Base-by-base conservation (phyloP, 768 basidiomycete species). In the Dacryopinax primogenitus region DNA sequence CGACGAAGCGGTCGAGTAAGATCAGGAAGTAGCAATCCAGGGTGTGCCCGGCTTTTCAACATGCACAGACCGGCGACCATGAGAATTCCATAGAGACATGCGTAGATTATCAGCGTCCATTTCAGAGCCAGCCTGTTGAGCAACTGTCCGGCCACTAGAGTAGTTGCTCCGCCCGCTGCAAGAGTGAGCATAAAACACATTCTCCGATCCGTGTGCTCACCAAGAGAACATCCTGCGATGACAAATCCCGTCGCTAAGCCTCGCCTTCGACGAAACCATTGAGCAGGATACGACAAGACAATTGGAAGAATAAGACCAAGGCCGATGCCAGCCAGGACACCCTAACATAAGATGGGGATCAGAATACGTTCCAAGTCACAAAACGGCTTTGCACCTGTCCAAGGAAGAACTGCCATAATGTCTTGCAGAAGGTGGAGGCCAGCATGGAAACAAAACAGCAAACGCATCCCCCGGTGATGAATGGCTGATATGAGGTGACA, bases 71-170 rank as follows among this genome's bases (percentile, higher is more conserved):
- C 74, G 16, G 66, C 61, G 9, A 67, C 65, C 68, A 73, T 71
- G 3, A 72, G 62, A 6, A 73, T 66, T 3, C 71, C 71, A 63
- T 74, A 70, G 47, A 72, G 64, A 64, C 69, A 71, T 35, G 72
- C 69, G 65, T 74, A 75, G 44, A 73, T 70, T 16, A 75, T 68
- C 62, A 77, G 71, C 2, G 75, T 73, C 23, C 73, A 71, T 15
- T 73, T 68, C 47, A 74, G 73, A 0, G 76, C 75, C 33, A 77
- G 28, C 3, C 66, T 67, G 4, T 71, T 70, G 1, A 77, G 69
- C 23, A 71, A 32, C 71, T 73, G 69, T 73, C 74, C 75, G 3
- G 72, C 44, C n/a, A 76, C 23, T 12, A 68, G 33, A n/a, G 68
- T 64, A 6, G 58, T 28, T 2, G 44, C 64, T 18, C 68, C 68